phyloP scores from a whole-genome alignment of 768 basidiomycete genomes.

The Agrocybe pediades region DNA sequence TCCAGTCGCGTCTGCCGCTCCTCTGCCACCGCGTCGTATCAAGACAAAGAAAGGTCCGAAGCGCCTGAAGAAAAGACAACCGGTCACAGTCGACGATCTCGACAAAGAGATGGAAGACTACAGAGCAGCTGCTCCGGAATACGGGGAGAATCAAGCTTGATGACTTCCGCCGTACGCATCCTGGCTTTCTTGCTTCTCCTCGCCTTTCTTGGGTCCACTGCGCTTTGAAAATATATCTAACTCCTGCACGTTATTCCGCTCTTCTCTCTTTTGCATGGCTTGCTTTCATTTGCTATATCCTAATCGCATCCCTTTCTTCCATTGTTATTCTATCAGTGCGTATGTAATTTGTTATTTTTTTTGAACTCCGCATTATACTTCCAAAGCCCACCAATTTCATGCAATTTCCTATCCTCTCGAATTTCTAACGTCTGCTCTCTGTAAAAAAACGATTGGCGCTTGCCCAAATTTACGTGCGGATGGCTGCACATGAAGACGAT shows the following conservation, averaged over 20 bases:
- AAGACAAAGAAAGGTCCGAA: constrained; percentile 75
- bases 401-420: background rate
- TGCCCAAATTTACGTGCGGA: too few relatives aligned
- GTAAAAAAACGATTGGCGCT: too few relatives aligned
- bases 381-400: background rate
- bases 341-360: constrained; percentile 1
- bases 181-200: constrained; percentile 4
- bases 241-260: background rate
- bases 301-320: background rate
- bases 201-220: background rate
- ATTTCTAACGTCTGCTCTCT: background rate
- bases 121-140: constrained; percentile 42
- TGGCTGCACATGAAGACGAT: too few relatives aligned
- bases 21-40: constrained; percentile 36
- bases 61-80: constrained; percentile 59
- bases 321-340: constrained; percentile 4
- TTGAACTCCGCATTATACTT: background rate
- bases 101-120: constrained; percentile 86
- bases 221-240: too few relatives aligned
- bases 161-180: background rate
- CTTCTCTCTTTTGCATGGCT: background rate
- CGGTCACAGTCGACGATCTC: constrained; percentile 54
- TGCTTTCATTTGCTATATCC: background rate
- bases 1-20: constrained; percentile 15
- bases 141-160: constrained; percentile 5